A percentile compares a stretch with the other conserved stretches of the same genome.
Evolutionary conservation across 2,329 filamentous ascomycete genomes (phyloP).

Genomic region (Exserohilum rostratum): DNA sequence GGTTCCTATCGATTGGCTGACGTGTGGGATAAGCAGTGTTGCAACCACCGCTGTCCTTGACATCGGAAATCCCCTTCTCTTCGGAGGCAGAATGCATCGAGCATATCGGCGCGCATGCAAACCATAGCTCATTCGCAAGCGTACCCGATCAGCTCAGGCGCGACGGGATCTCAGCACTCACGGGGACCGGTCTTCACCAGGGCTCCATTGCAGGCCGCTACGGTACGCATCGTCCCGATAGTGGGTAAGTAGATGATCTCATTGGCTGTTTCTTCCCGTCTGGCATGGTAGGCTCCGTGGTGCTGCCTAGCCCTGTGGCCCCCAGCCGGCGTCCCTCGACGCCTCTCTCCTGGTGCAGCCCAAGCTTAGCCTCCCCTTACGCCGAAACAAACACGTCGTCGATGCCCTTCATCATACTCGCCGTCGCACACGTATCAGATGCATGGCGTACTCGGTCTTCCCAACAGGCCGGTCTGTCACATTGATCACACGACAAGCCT

Average conservation of each 20-base stretch:
- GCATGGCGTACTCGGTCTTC: constrained; percentile 46
- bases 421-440: constrained; percentile 48
- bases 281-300: constrained; percentile 43
- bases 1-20: constrained; percentile 49
- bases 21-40: constrained; percentile 51
- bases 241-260: constrained; percentile 59
- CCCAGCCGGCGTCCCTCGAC: constrained; percentile 45
- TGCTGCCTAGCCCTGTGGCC: constrained; percentile 46
- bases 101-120: constrained; percentile 53
- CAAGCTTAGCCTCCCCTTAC: constrained; percentile 45
- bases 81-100: constrained; percentile 56
- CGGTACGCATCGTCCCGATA: constrained; percentile 60
- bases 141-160: constrained; percentile 58
- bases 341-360: constrained; percentile 46
- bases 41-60: constrained; percentile 50
- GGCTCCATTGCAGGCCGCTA: constrained; percentile 58
- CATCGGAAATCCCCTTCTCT: constrained; percentile 51
- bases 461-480: constrained; percentile 50
- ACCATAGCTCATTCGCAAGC: constrained; percentile 52
- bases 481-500: constrained; percentile 55
- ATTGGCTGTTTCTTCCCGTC: constrained; percentile 46
- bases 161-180: constrained; percentile 57
- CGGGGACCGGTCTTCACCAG: constrained; percentile 54
- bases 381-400: constrained; percentile 52
- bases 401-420: constrained; percentile 41